phyloP scores from a whole-genome alignment of 495 filamentous ascomycete species.

The Penicillium cosmopolitanum region DNA sequence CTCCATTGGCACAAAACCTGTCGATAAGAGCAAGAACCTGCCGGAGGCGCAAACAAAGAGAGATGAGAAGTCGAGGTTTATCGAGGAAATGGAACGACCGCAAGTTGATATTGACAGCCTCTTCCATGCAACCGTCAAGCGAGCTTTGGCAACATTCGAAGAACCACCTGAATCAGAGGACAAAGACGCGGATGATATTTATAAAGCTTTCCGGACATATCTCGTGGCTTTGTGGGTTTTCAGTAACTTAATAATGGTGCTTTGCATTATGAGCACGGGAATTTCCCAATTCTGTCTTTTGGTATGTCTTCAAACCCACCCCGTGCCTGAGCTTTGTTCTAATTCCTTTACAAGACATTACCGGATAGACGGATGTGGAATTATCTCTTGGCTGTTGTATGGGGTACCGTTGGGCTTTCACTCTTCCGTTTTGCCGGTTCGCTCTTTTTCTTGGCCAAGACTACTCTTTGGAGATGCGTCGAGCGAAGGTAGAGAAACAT shows the following conservation, averaged over 20 bases:
- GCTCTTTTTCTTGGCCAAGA: constrained; percentile 15
- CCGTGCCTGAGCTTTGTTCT: too few species aligned
- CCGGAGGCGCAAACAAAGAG: constrained; percentile 83
- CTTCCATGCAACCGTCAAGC: constrained; percentile 88
- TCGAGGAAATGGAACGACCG: constrained; percentile 87
- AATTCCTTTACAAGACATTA: not conserved
- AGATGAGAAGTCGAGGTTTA: constrained; percentile 77
- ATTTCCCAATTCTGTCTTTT: constrained; percentile 73
- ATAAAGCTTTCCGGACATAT: constrained; percentile 91
- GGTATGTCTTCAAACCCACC: constrained; percentile 53
- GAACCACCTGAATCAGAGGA: constrained; percentile 56
- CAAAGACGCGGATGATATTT: constrained; percentile 74
- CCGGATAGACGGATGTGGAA: constrained; percentile 12
- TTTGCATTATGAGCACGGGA: constrained; percentile 79
- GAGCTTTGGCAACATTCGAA: constrained; percentile 71
- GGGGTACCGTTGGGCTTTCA: constrained; percentile 13
- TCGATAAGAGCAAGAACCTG: constrained; percentile 88
- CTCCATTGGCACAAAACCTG: constrained; percentile 96
- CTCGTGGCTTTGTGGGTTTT: constrained; percentile 85
- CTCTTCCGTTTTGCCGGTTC: constrained; percentile 18
- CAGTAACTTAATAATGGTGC: constrained; percentile 75
- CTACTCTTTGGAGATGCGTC: constrained; percentile 7
- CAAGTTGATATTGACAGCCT: constrained; percentile 93
- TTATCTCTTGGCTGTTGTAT: constrained; percentile 14
- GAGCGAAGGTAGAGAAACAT: not conserved